phyloP scores from a whole-genome alignment of 2,329 filamentous ascomycete species.

The Teratosphaeriaceae sp. region DNA sequence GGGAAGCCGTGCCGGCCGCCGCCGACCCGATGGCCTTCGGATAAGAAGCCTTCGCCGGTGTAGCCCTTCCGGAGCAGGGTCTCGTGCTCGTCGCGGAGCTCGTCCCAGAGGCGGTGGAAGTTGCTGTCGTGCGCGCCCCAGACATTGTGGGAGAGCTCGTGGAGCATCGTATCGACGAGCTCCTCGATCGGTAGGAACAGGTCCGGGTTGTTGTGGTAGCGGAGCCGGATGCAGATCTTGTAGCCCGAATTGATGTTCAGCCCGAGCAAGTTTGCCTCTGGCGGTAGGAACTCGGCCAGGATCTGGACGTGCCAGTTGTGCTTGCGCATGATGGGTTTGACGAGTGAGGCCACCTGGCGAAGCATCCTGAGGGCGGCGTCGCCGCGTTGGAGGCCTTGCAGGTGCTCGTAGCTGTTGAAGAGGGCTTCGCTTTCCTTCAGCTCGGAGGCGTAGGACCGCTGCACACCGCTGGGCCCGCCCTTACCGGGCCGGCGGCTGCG shows the following conservation, averaged over 20 bases:
- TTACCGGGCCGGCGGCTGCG: conserved; percentile 19
- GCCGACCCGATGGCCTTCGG: conserved; percentile 66
- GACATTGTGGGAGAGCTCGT: conserved; percentile 86
- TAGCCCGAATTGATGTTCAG: conserved; percentile 71
- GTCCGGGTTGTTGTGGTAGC: conserved; percentile 64
- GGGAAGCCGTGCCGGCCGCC: conserved; percentile 44
- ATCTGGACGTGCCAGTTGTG: conserved; percentile 72
- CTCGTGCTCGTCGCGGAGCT: conserved; percentile 79
- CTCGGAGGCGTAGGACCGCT: conserved; percentile 27
- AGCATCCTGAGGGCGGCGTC: conserved; percentile 52
- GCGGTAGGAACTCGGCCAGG: conserved; percentile 79
- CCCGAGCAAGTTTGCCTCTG: conserved; percentile 65
- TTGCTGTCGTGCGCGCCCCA: conserved; percentile 74
- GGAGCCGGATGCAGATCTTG: conserved; percentile 75
- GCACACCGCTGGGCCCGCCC: conserved; percentile 27
- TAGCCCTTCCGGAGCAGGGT: conserved; percentile 73
- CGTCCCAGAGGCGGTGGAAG: conserved; percentile 84
- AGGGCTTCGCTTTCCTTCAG: conserved; percentile 43
- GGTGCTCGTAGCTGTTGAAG: conserved; percentile 45
- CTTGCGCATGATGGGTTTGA: conserved; percentile 92
- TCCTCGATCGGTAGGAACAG: conserved; percentile 77
- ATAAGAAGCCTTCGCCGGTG: conserved; percentile 82
- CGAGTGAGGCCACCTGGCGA: conserved; percentile 75
- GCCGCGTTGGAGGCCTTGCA: conserved; percentile 38
- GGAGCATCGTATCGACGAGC: conserved; percentile 84